Conservation (phyloP, 106 monocot species). For the Dactylorhiza incarnata region DNA sequence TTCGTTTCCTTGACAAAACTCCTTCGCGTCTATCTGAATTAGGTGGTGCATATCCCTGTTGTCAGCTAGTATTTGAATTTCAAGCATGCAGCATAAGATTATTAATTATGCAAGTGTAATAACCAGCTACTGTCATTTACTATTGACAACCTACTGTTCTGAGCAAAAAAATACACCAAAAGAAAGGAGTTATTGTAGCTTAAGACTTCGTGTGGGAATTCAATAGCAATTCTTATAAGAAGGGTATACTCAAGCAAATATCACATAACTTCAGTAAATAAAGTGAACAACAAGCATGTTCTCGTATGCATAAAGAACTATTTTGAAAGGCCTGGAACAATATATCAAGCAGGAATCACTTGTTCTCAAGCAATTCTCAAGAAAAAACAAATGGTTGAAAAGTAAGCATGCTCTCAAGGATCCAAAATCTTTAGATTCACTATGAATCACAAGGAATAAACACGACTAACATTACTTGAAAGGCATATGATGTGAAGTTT, state of each 20-base stretch:
- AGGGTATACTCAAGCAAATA: background rate
- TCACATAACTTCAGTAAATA: background rate
- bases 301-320: background rate
- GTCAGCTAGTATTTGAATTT: constrained; percentile 87
- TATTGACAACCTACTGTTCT: background rate
- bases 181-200: background rate
- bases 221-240: background rate
- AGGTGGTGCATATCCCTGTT: constrained; percentile 99
- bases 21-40: constrained; percentile 97
- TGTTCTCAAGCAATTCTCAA: background rate
- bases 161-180: background rate
- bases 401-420: background rate
- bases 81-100: constrained; percentile 33
- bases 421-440: background rate
- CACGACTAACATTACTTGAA: no score
- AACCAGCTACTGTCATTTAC: background rate
- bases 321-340: background rate
- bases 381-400: background rate
- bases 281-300: background rate
- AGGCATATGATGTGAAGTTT: background rate
- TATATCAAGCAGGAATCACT: background rate
- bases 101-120: constrained; percentile 11
- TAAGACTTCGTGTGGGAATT: background rate
- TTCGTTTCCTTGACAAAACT: constrained; percentile 74
- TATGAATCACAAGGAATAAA: background rate